Conservation (phyloP, 495 filamentous ascomycete genomes). For the Talaromyces wortmannii region DNA sequence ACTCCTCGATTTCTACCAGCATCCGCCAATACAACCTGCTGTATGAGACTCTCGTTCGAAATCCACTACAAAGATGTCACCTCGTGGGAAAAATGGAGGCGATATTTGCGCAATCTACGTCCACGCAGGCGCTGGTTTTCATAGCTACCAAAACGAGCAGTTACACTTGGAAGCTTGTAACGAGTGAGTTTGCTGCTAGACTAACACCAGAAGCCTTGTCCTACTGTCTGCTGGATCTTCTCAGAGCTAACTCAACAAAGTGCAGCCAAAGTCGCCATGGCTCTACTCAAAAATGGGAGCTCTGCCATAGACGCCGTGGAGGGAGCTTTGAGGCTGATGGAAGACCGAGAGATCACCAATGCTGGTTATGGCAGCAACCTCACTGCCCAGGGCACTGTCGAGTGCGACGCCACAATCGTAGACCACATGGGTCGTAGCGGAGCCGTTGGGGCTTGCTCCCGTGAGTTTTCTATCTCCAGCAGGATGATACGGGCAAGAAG, state of each 20-base stretch:
- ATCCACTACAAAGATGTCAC: conserved; percentile 15
- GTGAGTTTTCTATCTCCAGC: conserved; percentile 44
- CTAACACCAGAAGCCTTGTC: not conserved
- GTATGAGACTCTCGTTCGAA: not conserved
- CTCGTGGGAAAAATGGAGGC: conserved; percentile 20
- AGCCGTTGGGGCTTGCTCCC: conserved; percentile 80
- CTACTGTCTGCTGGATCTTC: no score
- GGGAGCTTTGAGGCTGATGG: conserved; percentile 75
- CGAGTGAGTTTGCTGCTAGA: conserved; percentile 54
- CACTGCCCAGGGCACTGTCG: conserved; percentile 81
- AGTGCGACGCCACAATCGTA: conserved; percentile 89
- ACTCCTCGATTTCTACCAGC: not conserved
- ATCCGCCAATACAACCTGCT: not conserved
- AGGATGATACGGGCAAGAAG: no score
- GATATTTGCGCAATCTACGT: conserved; percentile 75
- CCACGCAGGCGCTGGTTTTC: conserved; percentile 94
- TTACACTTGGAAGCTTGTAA: conserved; percentile 79
- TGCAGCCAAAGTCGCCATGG: conserved; percentile 74
- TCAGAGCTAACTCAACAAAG: conserved; percentile 34
- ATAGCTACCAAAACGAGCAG: conserved; percentile 75
- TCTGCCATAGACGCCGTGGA: conserved; percentile 88
- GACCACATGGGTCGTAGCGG: conserved; percentile 89
- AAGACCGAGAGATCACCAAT: conserved; percentile 94
- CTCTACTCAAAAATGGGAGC: conserved; percentile 66
- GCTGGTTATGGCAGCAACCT: conserved; percentile 94